A percentile compares a stretch with the other conserved stretches of the same genome.
These are phyloP conservation scores for Xylaria sp. DNA, from an alignment of 2,329 filamentous ascomycete species.

Conservation along the genomic window DNA sequence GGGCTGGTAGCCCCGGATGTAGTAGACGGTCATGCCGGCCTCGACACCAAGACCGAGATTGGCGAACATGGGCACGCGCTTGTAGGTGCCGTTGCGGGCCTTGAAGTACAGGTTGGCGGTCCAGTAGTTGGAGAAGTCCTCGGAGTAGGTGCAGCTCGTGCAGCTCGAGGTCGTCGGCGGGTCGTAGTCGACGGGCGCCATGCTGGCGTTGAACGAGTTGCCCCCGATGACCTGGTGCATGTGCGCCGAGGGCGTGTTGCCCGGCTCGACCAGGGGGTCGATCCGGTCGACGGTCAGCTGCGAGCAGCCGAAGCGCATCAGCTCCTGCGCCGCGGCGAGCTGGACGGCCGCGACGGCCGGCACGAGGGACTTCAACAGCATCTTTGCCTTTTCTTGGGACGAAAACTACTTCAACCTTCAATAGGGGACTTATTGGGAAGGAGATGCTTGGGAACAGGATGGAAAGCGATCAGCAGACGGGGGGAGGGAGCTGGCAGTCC, in stretches of 20 bases:
- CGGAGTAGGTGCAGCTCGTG: constrained; percentile 38
- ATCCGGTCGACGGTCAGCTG: constrained; percentile 40
- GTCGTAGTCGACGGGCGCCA: constrained; percentile 31
- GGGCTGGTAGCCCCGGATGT: constrained; percentile 37
- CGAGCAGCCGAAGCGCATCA: constrained; percentile 42
- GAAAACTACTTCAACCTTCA: constrained; percentile 4
- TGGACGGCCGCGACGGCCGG: constrained; percentile 33
- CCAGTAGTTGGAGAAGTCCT: constrained; percentile 41
- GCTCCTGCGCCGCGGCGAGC: constrained; percentile 37
- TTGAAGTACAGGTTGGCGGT: constrained; percentile 39
- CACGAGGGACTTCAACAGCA: constrained; percentile 36
- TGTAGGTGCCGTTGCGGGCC: constrained; percentile 37
- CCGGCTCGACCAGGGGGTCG: constrained; percentile 37
- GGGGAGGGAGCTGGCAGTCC: constrained; percentile 9
- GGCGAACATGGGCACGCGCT: constrained; percentile 36
- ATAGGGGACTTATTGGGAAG: background rate
- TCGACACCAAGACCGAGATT: constrained; percentile 36
- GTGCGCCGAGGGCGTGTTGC: constrained; percentile 36
- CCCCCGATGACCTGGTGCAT: constrained; percentile 39
- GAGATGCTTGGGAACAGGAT: constrained; percentile 12
- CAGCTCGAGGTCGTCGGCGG: constrained; percentile 33
- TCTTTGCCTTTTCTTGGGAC: constrained; percentile 22
- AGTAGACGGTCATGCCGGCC: constrained; percentile 38
- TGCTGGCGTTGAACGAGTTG: constrained; percentile 39
- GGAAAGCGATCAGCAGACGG: constrained; percentile 7